Conservation (phyloP, 495 filamentous ascomycete genomes). For the Penicillium taxi region DNA sequence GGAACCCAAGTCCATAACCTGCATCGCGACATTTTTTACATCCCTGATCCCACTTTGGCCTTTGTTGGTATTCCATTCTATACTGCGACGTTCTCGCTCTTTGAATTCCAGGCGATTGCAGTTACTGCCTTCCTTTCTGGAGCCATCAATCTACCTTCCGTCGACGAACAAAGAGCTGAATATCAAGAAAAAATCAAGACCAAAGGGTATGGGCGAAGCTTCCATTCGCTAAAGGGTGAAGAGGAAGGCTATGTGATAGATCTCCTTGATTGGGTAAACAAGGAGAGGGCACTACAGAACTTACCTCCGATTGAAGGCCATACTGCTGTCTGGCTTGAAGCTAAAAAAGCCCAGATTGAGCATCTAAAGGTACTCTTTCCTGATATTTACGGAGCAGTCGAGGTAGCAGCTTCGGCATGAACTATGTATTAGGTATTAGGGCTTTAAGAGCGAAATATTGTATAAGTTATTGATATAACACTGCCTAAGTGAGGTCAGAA, state of each 20-base stretch:
- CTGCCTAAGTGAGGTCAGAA: no score
- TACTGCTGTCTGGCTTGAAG: constrained; percentile 35
- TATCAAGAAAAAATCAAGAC: constrained; percentile 36
- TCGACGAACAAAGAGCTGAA: constrained; percentile 42
- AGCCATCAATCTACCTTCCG: constrained; percentile 39
- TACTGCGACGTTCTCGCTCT: constrained; percentile 54
- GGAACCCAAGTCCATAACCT: constrained; percentile 60
- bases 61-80: constrained; percentile 57
- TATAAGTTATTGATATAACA: no score
- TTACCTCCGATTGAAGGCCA: constrained; percentile 35
- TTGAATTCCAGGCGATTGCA: constrained; percentile 58
- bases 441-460: background rate
- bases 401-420: constrained; percentile 6
- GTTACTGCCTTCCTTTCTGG: constrained; percentile 50
- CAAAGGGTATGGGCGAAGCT: constrained; percentile 44
- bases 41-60: constrained; percentile 51
- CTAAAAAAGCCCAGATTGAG: constrained; percentile 24
- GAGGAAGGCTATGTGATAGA: constrained; percentile 50
- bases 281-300: constrained; percentile 18
- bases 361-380: constrained; percentile 9
- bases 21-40: constrained; percentile 61
- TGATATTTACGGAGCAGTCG: constrained; percentile 2
- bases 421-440: no score
- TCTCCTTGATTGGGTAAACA: constrained; percentile 48
- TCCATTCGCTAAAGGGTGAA: constrained; percentile 47